phyloP scores from a whole-genome alignment of 2,329 filamentous ascomycete genomes.

The Diaporthe aspalathi region DNA sequence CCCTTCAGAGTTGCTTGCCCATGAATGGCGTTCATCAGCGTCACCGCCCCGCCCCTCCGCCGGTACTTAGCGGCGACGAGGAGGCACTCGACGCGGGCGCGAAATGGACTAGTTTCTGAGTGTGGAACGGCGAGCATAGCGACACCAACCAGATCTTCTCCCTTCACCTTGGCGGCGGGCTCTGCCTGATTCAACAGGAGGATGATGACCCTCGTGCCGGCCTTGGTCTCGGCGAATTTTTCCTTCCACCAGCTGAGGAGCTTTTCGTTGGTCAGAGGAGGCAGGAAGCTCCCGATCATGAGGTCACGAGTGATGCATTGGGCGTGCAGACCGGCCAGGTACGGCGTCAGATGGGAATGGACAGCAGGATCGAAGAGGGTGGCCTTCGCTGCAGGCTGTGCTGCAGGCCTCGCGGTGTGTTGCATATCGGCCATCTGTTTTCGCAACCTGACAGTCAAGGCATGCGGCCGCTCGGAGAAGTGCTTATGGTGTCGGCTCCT shows the following conservation, averaged over 20 bases:
- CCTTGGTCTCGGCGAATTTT: conserved; percentile 59
- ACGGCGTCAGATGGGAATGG: conserved; percentile 65
- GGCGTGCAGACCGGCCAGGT: conserved; percentile 68
- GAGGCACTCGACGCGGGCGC: conserved; percentile 68
- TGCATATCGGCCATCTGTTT: conserved; percentile 1
- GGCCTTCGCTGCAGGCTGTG: conserved; percentile 38
- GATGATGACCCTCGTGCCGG: conserved; percentile 62
- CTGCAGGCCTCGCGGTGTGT: not conserved
- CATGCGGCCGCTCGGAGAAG: not conserved
- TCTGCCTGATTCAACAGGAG: conserved; percentile 58
- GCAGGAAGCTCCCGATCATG: conserved; percentile 68
- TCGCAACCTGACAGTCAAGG: not conserved
- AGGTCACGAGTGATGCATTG: conserved; percentile 69
- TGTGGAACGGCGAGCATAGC: conserved; percentile 65
- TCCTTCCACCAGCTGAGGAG: conserved; percentile 69
- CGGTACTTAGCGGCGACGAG: conserved; percentile 65
- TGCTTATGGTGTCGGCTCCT: not conserved
- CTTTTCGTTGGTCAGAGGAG: conserved; percentile 67
- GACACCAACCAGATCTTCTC: conserved; percentile 63
- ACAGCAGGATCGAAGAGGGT: conserved; percentile 56
- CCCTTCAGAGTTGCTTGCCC: conserved; percentile 61
- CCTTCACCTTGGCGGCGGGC: conserved; percentile 51
- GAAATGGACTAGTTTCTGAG: conserved; percentile 67
- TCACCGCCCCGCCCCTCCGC: conserved; percentile 61
- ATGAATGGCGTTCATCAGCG: conserved; percentile 66